Evolutionary conservation across 129 eudicot genomes (phyloP).

Genomic region (Flaveria robusta): DNA sequence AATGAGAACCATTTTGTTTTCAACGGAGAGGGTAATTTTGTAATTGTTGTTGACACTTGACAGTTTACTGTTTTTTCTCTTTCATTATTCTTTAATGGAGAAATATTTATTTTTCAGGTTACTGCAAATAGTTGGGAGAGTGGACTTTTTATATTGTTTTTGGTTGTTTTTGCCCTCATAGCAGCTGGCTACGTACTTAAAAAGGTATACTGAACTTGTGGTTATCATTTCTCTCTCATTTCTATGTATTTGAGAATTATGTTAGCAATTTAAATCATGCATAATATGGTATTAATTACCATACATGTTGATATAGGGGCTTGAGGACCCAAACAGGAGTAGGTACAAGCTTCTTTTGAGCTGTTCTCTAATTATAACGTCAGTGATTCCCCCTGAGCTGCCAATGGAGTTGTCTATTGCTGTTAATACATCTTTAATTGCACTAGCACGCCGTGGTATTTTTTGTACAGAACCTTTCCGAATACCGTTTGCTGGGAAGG

Average conservation of each 20-base stretch:
- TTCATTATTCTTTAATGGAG: not conserved
- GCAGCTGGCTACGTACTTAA: constrained; percentile 96
- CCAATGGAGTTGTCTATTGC: constrained; percentile 98
- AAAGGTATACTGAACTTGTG: constrained; percentile 53
- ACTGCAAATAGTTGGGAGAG: constrained; percentile 99
- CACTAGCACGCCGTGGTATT: constrained; percentile 84
- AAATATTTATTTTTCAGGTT: constrained; percentile 51
- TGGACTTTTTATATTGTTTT: constrained; percentile 81
- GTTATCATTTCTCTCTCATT: constrained; percentile 4
- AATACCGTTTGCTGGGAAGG: constrained; percentile 99
- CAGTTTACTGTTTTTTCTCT: not conserved
- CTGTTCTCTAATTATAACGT: constrained; percentile 93
- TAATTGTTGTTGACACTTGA: constrained; percentile 14
- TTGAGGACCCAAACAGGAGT: constrained; percentile 98
- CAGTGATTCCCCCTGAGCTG: constrained; percentile 94
- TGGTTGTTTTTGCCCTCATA: constrained; percentile 83
- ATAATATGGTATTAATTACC: not conserved
- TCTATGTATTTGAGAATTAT: not conserved
- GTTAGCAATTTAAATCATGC: not conserved
- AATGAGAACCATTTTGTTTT: constrained; percentile 93
- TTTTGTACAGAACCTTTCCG: constrained; percentile 96
- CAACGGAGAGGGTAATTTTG: constrained; percentile 87
- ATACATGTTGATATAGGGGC: constrained; percentile 56
- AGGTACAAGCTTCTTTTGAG: constrained; percentile 88
- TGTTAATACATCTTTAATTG: constrained; percentile 90